A percentile compares a stretch with the other conserved stretches of the same genome.
These are phyloP conservation scores for Trichosanthes truncata DNA, from an alignment of 306 rosid species.

Conservation along the genomic window DNA sequence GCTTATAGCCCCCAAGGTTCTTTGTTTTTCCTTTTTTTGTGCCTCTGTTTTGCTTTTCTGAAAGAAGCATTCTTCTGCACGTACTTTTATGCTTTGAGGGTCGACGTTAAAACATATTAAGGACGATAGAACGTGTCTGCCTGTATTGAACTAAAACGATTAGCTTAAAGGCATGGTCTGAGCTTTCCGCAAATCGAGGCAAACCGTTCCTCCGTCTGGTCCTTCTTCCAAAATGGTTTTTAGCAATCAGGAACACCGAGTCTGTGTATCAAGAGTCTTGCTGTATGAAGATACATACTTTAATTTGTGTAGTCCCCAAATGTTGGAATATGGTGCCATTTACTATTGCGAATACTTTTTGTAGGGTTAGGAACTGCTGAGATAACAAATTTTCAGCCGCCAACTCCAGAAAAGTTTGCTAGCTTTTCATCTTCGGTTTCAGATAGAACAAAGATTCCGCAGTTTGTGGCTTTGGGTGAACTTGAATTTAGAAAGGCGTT, in stretches of 20 bases:
- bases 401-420: not conserved
- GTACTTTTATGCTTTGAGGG: not conserved
- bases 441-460: constrained; percentile 3
- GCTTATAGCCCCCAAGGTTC: constrained; percentile 1
- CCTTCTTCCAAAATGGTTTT: not conserved
- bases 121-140: not conserved
- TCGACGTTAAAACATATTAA: not conserved
- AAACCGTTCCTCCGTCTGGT: not conserved
- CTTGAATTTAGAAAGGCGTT: constrained; percentile 64
- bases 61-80: not conserved
- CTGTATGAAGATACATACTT: not conserved
- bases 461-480: constrained; percentile 49
- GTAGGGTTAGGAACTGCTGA: not conserved
- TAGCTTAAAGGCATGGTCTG: not conserved
- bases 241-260: not conserved
- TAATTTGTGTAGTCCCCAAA: not conserved
- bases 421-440: not conserved
- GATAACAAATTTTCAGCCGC: not conserved
- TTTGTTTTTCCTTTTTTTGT: not conserved
- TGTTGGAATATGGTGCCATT: not conserved
- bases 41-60: not conserved
- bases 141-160: not conserved
- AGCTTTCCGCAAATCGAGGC: not conserved
- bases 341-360: not conserved
- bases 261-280: not conserved